Evolutionary conservation across 2,329 filamentous ascomycete genomes (phyloP), one percentile per base, ranked within the genome.

Genomic region (Zymoseptoria ardabiliae): DNA sequence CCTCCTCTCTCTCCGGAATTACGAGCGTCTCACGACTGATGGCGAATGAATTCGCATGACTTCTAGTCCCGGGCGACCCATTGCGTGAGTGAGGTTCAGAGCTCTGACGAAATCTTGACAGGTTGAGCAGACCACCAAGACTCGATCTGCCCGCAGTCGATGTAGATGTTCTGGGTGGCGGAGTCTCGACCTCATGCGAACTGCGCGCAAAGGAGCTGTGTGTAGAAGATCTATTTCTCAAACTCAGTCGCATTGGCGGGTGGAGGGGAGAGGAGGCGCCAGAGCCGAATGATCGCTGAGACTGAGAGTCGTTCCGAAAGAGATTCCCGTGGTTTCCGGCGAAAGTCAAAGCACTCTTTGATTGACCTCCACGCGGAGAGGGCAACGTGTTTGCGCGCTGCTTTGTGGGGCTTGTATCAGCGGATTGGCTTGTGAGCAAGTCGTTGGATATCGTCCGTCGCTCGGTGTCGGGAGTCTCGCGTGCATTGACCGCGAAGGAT

Each of bases 81-180:
- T 90, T 84, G 17, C 86, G 82, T 54, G 81, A 81, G 49, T 83
- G 77, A 5, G 87, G 82, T 53, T 96, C 91, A 0, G 89, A 89
- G 66, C 90, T 90, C 69, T 95, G 89, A 54, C 93, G 84, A 61
- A 96, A 81, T 63, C 92, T 85, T 63, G 84, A 80, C 35, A 97
- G 77, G 13, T 85, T 87, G 68, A 99, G 86, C 20, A 97, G 78
- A 66, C 96, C 94, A 56, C 92, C 91, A 68, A 99, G 91, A 74
- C 93, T 97, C 74, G 92, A 94, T 57, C 94, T 84, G 4, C 92
- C 91, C n/a, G 77, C 81, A 0, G 88, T 93, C 0, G 91, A 96
- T 0, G 88, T 90, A 0, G 92, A 96, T 5, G 85, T 92, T 55
- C 91, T 82, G n/a, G 85, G 75, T 22, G 83, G 83, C 3, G 86